Conservation (phyloP, 805 yeast genomes). For the Lipomyces sp. region DNA sequence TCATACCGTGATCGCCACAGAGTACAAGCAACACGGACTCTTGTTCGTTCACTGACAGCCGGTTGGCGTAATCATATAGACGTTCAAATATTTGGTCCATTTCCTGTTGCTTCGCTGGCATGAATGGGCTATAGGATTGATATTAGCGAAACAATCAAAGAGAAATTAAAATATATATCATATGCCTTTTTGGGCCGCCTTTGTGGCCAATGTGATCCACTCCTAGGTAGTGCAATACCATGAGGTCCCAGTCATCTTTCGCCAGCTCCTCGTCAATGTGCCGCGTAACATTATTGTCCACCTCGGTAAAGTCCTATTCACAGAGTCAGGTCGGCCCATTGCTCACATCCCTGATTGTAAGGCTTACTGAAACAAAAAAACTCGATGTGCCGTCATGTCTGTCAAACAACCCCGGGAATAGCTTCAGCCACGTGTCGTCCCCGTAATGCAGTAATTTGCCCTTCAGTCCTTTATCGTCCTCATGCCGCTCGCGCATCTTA, state of each 20-base stretch:
- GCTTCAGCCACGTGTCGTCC: constrained; percentile 95
- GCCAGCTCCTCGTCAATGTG: constrained; percentile 65
- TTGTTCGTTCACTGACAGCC: constrained; percentile 37
- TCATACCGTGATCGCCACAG: constrained; percentile 96
- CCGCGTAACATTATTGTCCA: constrained; percentile 87
- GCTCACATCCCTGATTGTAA: background rate
- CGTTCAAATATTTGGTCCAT: constrained; percentile 68
- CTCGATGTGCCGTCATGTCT: constrained; percentile 83
- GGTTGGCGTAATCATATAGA: constrained; percentile 47
- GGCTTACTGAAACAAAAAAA: constrained; percentile 67
- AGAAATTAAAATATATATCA: background rate
- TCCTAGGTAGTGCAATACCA: constrained; percentile 88
- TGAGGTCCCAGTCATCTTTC: constrained; percentile 65
- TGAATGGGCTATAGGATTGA: constrained; percentile 52
- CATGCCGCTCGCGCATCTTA: constrained; percentile 18
- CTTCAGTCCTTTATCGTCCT: constrained; percentile 15
- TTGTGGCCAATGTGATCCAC: constrained; percentile 97
- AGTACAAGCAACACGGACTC: constrained; percentile 62
- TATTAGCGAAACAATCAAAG: background rate
- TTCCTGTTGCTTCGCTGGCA: constrained; percentile 79
- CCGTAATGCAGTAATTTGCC: constrained; percentile 76
- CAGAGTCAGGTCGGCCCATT: background rate
- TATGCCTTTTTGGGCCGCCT: constrained; percentile 66
- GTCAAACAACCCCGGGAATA: constrained; percentile 70
- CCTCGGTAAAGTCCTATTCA: constrained; percentile 74